Base-by-base conservation (phyloP, 2,329 filamentous ascomycete genomes). In the Metarhizium humberi region DNA sequence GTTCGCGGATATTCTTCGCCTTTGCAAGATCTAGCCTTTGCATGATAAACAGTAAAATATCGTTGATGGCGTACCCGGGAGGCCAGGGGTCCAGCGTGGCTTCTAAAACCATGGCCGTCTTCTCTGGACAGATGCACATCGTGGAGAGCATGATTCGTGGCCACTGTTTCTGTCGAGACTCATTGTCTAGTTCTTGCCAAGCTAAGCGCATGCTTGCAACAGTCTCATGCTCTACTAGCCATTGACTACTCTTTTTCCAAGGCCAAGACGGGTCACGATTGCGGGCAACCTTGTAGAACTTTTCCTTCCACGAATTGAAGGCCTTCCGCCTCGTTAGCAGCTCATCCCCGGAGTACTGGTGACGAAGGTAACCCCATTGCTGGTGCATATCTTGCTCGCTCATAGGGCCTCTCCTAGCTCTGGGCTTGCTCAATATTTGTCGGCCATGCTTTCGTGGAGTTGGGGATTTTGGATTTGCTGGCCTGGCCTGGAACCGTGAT, bases 41-140 rank as follows among this genome's bases (percentile, higher is more conserved):
- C 13, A 64, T 65, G 16, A 71, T 58, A 51, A 69, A 69, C 14
- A 66, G 57, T 2, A 75, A 55, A 1, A 63, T 63, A 53, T 76
- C 73, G 4, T 67, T 63, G 8, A 71, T 66, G 8, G 70, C 69
- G 53, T 74, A 76, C 1, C 68, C 68, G 0, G 69, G 70, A 1
- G 69, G 65, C 11, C 63, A 53, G 5, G 69, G 67, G 40, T 72
- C 63, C 54, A 72, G 55, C 0, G 72, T 76, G 4, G 72, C 72
- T 18, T 66, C 60, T 2, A 76, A 64, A 7, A 76, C 64, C 53
- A 59, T 59, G 11, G 50, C 51, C 2, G 66, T 65, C 53, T 67
- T 69, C 10, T 64, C 62, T 1, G 71, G 72, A n/a, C 58, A 61
- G 7, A 56, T 58, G 45, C 64, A 60, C 40, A 76, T 54, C 1